Base-by-base conservation (phyloP, 2,329 filamentous ascomycete species). In the Fusarium sp. region DNA sequence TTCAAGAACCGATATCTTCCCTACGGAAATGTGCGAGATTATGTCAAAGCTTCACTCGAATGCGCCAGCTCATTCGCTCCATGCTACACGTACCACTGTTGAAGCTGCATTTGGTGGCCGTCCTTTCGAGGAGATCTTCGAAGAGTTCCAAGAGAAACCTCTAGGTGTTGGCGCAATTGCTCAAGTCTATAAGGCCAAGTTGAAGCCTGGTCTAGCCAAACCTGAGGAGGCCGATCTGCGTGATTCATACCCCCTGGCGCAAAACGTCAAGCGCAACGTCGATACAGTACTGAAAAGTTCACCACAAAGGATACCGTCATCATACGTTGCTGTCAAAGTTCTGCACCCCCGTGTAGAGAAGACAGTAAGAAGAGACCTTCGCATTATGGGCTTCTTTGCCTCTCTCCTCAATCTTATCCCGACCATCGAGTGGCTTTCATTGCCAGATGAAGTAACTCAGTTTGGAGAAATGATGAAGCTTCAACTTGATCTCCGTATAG, bases 401-500 rank as follows among this genome's bases (percentile, higher is more conserved):
- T 86, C 88, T 0, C 76, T 92, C 8, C 90, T 99, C 72, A 97
- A 98, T 79, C 83, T 87, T 3, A 91, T 99, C 32, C 96, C 96
- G 1, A 97, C 94, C 0, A 96, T 99, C 77, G 94, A 98, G 80
- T 99, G 96, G 96, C 86, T 99, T 8, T 98, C 95, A 1, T 88
- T 99, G 11, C 96, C 96, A 0, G 95, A 98, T 73, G 96, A 99
- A 79, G 96, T 98, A 5, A 82, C 86, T 16, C 94, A 98, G 76
- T 99, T 99, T 77, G 95, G 94, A 25, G 92, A 97, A 77, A 99
- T 99, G 96, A 99, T 99, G 96, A 91, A 91, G 75, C 84, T 98
- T n/a, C 96, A 99, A 78, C 85, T 99, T 4, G 96, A 99, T 80
- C 86, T 99, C 37, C 91, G 96, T 55, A 98, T 98, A 65, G 96